These are phyloP conservation scores for Colletotrichum coccodes DNA, from an alignment of 2,329 filamentous ascomycete species.

Conservation along the genomic window DNA sequence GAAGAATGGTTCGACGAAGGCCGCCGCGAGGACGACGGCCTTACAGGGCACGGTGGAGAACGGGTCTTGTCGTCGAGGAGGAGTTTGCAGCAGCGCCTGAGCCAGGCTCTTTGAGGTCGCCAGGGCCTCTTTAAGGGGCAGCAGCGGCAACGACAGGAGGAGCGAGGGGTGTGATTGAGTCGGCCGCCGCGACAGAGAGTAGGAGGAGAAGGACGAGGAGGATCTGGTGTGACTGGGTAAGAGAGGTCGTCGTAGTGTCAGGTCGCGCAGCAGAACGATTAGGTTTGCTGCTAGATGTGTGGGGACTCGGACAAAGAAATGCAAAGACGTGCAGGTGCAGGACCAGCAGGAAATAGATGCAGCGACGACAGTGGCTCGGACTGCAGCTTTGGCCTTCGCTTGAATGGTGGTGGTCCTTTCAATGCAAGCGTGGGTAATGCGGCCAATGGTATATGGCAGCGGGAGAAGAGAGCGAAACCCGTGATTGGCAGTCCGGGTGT, in stretches of 20 bases:
- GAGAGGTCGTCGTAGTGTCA: neutral
- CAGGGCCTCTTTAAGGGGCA: conserved; percentile 26
- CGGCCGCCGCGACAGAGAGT: neutral
- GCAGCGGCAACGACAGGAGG: neutral
- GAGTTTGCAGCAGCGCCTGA: conserved; percentile 26
- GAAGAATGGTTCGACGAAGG: conserved; percentile 49
- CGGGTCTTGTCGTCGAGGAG: conserved; percentile 20
- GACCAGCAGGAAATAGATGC: neutral
- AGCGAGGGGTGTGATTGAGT: neutral
- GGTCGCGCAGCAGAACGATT: conserved; percentile 20
- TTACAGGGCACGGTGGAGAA: conserved; percentile 41
- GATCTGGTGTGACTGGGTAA: conserved; percentile 4
- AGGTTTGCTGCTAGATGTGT: conserved; percentile 27
- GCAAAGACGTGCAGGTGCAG: conserved; percentile 5
- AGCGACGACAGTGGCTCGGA: conserved; percentile 22
- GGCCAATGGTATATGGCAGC: conserved; percentile 4
- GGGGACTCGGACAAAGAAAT: conserved; percentile 29
- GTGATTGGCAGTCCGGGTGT: neutral
- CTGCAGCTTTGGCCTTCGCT: conserved; percentile 18
- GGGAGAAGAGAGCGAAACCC: neutral
- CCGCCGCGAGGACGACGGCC: conserved; percentile 60
- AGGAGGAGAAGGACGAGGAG: neutral
- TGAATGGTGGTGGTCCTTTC: neutral
- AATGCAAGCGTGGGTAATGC: conserved; percentile 27
- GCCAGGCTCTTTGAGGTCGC: conserved; percentile 25